Evolutionary conservation across 1,284 basidiomycete genomes (phyloP), one percentile per base, ranked within the genome.

Genomic region (Inonotus hispidus): DNA sequence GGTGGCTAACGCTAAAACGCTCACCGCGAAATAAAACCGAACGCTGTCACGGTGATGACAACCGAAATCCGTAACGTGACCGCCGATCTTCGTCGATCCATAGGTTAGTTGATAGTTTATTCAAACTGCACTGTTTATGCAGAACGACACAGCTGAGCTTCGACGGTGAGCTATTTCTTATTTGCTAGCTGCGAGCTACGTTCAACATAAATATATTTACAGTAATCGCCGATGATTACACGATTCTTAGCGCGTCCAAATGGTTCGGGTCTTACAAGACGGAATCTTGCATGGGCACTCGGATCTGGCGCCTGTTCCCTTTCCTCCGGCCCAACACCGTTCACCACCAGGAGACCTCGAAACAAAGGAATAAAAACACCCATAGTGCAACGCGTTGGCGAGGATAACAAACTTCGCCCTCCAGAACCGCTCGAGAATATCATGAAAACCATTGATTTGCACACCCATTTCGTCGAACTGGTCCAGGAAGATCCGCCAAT

Each of bases 311-410:
- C 14, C 29, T 53, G 59, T 21, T 27, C 53, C 10, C 56, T 61
- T 45, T 50, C 59, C 16, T 54, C 59, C n/a, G n/a, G 27, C 37
- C 16, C 50, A 4, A 8, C 21, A 13, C 27, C 47, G 2, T 39
- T 60, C 25, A 55, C 49, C 53, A 23, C 16, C 10, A 56, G 46
- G 37, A 37, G 50, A 43, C 62, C 35, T 4, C 53, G 53, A 21
- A 71, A 63, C 64, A 66, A 70, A 2, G 68, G 74, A 1, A 82
- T 82, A 29, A 69, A 69, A 0, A 69, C 72, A 63, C 32, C 58
- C 1, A 60, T 71, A 41, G 84, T 87, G 47, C 78, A 77, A 60
- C 70, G 85, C 47, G 74, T 80, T 55, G 77, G 85, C 66, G 71
- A 78, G 1, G 72, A 75, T 53, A 73, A 75, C 14, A 73, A 71